These are phyloP conservation scores for Thraustochytrium striatum DNA, from an alignment of 352 stramenopile genomes.

Conservation along the genomic window DNA sequence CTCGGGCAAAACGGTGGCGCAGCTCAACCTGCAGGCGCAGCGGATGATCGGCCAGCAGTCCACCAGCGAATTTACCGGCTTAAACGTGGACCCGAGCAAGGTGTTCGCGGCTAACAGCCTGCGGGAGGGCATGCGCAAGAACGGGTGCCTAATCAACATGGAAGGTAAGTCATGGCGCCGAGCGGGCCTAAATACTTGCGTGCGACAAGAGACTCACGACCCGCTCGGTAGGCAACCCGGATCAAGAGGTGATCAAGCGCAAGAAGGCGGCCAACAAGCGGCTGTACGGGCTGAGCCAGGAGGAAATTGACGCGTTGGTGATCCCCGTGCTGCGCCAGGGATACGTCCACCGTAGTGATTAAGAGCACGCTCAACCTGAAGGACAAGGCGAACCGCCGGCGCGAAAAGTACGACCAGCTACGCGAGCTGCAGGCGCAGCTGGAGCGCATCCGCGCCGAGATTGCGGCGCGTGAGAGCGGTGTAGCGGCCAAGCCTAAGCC, in stretches of 20 bases:
- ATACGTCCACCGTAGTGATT: slow-evolving; percentile 33
- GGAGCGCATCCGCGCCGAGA: slow-evolving; percentile 10
- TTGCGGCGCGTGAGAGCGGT: background rate
- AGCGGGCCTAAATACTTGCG: no score
- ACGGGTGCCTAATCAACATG: slow-evolving; percentile 49
- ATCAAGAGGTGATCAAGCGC: slow-evolving; percentile 1
- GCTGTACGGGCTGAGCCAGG: background rate
- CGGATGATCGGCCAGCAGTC: slow-evolving; percentile 46
- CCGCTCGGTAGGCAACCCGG: background rate
- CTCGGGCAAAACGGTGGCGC: slow-evolving; percentile 45
- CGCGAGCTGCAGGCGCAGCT: slow-evolving; percentile 30
- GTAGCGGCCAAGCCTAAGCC: background rate
- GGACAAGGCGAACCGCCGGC: background rate
- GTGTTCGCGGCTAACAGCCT: slow-evolving; percentile 42
- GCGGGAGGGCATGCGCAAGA: slow-evolving; percentile 43
- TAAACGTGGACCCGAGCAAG: slow-evolving; percentile 26
- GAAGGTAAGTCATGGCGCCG: slow-evolving; percentile 6
- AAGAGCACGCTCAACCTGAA: background rate
- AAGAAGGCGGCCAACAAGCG: slow-evolving; percentile 6
- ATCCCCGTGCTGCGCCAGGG: slow-evolving; percentile 40
- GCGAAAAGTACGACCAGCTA: background rate
- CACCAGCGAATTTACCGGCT: slow-evolving; percentile 41
- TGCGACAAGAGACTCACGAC: no score
- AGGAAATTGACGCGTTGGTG: slow-evolving; percentile 12
- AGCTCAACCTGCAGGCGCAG: slow-evolving; percentile 47